A percentile compares a stretch with the other conserved stretches of the same genome.
phyloP scores from a whole-genome alignment of 306 rosid genomes.

The Quercus bicolor region DNA sequence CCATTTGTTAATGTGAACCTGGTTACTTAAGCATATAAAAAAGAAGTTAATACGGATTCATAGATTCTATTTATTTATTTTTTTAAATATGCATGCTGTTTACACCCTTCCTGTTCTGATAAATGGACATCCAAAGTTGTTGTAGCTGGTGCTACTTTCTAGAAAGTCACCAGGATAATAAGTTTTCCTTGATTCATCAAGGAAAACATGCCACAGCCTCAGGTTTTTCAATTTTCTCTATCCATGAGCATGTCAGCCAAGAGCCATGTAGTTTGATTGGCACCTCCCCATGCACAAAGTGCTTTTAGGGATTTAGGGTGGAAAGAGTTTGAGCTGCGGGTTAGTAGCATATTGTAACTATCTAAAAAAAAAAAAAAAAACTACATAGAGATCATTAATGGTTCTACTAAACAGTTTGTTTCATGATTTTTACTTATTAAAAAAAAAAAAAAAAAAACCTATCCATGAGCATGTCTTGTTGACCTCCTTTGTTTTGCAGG shows the following conservation, averaged over 20 bases:
- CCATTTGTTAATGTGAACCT: conserved; percentile 1
- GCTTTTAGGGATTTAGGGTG: too few species aligned
- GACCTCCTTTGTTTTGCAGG: conserved; percentile 39
- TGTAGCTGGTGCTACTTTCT: background rate
- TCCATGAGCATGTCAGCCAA: background rate
- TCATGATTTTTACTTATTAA: too few species aligned
- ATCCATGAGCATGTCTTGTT: background rate
- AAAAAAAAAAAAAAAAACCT: background rate
- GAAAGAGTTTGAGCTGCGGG: too few species aligned
- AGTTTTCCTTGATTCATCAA: background rate
- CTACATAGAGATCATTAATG: too few species aligned
- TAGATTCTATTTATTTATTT: background rate
- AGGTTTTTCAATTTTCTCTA: background rate
- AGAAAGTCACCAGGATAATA: background rate
- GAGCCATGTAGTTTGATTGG: too few species aligned
- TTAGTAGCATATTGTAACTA: too few species aligned
- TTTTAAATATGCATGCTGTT: background rate
- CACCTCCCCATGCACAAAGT: too few species aligned
- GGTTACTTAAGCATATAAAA: too few species aligned
- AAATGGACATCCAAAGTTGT: background rate
- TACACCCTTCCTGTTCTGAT: background rate
- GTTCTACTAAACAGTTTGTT: too few species aligned
- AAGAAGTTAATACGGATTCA: background rate
- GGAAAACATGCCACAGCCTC: background rate
- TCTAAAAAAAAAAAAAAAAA: too few species aligned